phyloP scores from a whole-genome alignment of 2,329 filamentous ascomycete genomes.

The Rhynchosporium secalis region DNA sequence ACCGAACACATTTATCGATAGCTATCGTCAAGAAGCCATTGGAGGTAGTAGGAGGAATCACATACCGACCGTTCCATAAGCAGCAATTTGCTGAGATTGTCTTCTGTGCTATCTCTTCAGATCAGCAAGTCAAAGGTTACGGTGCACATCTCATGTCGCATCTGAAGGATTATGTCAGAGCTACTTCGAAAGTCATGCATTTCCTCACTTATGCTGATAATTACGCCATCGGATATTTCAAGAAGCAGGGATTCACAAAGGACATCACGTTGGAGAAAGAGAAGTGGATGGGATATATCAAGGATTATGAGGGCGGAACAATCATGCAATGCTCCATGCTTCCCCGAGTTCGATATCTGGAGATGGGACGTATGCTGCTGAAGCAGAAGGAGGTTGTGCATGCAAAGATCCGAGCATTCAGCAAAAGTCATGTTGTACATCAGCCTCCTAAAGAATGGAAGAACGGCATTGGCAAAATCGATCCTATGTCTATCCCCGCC shows the following conservation, averaged over 20 bases:
- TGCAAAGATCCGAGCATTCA: slow-evolving; percentile 91
- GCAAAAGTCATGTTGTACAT: slow-evolving; percentile 85
- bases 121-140: slow-evolving; percentile 98
- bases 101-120: slow-evolving; percentile 95
- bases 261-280: slow-evolving; percentile 90
- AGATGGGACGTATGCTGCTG: slow-evolving; percentile 87
- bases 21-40: slow-evolving; percentile 96
- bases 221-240: slow-evolving; percentile 98
- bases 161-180: slow-evolving; percentile 96
- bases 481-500: slow-evolving; percentile 82
- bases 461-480: slow-evolving; percentile 70
- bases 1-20: slow-evolving; percentile 92
- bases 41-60: slow-evolving; percentile 95
- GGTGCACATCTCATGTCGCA: slow-evolving; percentile 98
- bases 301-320: slow-evolving; percentile 97
- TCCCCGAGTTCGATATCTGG: slow-evolving; percentile 89
- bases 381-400: slow-evolving; percentile 97
- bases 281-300: slow-evolving; percentile 99
- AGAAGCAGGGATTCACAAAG: slow-evolving; percentile 98
- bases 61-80: slow-evolving; percentile 89
- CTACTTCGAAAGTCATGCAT: slow-evolving; percentile 95
- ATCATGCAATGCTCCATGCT: slow-evolving; percentile 99
- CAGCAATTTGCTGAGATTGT: slow-evolving; percentile 97
- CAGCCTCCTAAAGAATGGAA: slow-evolving; percentile 84
- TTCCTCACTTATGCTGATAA: slow-evolving; percentile 99